Percentiles rank a stretch among this genome's conserved stretches.
Conservation (phyloP, 2,329 filamentous ascomycete species). For the Ilyonectria robusta region DNA sequence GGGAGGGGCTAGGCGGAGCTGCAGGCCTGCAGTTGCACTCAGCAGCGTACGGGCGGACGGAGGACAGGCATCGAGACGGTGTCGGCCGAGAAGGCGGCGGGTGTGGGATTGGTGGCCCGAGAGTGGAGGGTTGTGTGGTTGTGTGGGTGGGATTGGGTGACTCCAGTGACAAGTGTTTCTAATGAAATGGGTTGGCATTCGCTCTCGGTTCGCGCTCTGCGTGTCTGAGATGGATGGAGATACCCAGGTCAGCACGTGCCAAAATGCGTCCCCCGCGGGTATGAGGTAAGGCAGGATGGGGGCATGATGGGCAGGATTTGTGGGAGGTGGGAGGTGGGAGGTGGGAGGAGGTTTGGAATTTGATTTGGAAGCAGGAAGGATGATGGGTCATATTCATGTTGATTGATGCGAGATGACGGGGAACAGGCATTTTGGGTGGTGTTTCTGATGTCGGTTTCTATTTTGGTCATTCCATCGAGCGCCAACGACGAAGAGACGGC, state of each 20-base stretch:
- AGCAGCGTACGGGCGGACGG: conserved; percentile 21
- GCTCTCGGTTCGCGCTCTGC: conserved; percentile 32
- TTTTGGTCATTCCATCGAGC: conserved; percentile 15
- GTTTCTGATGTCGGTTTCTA: conserved; percentile 17
- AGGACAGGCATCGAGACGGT: conserved; percentile 22
- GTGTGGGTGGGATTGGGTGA: background rate
- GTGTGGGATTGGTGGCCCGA: conserved; percentile 5
- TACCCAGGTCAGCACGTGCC: conserved; percentile 40
- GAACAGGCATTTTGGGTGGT: conserved; percentile 1
- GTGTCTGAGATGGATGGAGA: conserved; percentile 35
- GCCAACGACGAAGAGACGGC: background rate
- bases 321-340: background rate
- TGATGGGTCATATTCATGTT: conserved; percentile 2
- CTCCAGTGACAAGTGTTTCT: conserved; percentile 11
- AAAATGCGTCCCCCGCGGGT: conserved; percentile 20
- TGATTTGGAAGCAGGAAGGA: background rate
- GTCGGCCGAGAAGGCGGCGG: conserved; percentile 32
- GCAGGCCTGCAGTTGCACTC: conserved; percentile 14
- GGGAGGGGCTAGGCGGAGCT: background rate
- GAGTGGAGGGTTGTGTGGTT: background rate
- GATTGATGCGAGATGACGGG: background rate
- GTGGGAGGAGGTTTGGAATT: conserved; percentile 15
- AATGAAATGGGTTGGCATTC: conserved; percentile 24
- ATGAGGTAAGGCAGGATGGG: conserved; percentile 1
- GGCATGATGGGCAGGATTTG: background rate